Base-by-base conservation (phyloP, 139 green algal genomes). In the Tetradesmus lagerheimii region DNA sequence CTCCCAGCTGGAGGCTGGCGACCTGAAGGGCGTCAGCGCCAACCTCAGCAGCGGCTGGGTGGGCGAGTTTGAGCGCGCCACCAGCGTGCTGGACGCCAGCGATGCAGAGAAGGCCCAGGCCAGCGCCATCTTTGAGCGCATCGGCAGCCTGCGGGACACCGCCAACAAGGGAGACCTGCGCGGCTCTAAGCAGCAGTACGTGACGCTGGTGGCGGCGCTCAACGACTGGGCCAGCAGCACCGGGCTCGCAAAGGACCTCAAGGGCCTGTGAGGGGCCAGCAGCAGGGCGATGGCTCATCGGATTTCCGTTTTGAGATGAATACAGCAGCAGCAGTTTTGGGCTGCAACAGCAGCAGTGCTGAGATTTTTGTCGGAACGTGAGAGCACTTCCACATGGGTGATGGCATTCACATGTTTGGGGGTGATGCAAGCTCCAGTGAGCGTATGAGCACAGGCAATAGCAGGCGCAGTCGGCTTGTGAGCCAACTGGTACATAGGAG, bases 111-210 rank as follows among this genome's bases (percentile, higher is more conserved):
- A 83, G 43, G 85, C 71, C 29, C n/a, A 50, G 34, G 85, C 85
- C 23, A 25, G 35, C 25, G 67, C 35, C 38, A 79, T 94, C 14
- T 50, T 94, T 14, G 29, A 85, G 57, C 83, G 87, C 57, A 89
- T 97, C 80, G n/a, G 47, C n/a, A 35, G 41, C 50, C 91, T 95
- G 67, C 38, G 91, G 47, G 18, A 8, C 0, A 78, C 85, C 0
- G 88, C 93, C 2, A 39, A 34, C 11, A 38, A 14, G 25, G 93
- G 92, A 20, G 89, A 93, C 38, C 50, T 95, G 23, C 62, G 37
- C n/a, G 92, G 81, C 27, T 89, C 90, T 76, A 96, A 96, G 95
- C 71, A 89, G 83, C 66, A 87, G 71, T 97, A 91, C 92, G 93
- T 96, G 25, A 80, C 87, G 1, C 62, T 91, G 0, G 93, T 94